phyloP scores from a whole-genome alignment of 495 filamentous ascomycete genomes.

The Parachaetomium inaequale region DNA sequence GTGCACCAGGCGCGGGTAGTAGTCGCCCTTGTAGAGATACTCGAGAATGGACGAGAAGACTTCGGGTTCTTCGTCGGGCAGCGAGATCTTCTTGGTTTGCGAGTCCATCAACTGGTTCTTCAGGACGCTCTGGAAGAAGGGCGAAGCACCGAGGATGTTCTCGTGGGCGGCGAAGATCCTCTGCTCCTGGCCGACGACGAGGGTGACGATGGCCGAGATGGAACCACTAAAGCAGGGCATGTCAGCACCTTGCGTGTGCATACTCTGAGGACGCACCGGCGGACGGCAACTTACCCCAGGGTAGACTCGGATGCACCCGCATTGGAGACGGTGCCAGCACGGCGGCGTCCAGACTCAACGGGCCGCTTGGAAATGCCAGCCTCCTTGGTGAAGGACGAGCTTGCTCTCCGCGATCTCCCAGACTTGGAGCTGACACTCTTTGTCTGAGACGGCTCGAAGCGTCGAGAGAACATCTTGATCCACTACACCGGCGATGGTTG shows the following conservation, averaged over 20 bases:
- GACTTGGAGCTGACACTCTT: slow-evolving; percentile 46
- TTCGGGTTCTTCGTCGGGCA: slow-evolving; percentile 83
- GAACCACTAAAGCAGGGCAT: slow-evolving; percentile 39
- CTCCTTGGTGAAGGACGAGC: slow-evolving; percentile 45
- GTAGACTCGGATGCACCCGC: slow-evolving; percentile 28
- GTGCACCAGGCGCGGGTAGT: slow-evolving; percentile 72
- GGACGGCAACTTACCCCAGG: slow-evolving; percentile 33
- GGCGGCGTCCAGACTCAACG: slow-evolving; percentile 38
- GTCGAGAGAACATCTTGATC: slow-evolving; percentile 44
- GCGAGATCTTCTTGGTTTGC: slow-evolving; percentile 64
- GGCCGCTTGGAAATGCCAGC: slow-evolving; percentile 45
- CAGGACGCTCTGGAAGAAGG: slow-evolving; percentile 66
- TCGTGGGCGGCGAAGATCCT: slow-evolving; percentile 89
- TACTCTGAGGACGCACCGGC: not conserved
- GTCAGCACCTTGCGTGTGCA: slow-evolving; percentile 16
- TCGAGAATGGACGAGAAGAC: slow-evolving; percentile 88
- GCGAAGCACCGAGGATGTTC: slow-evolving; percentile 71
- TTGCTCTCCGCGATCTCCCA: slow-evolving; percentile 39
- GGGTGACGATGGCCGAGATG: slow-evolving; percentile 71
- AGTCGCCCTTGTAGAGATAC: slow-evolving; percentile 90
- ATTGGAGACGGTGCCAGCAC: slow-evolving; percentile 38
- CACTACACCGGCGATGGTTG: not conserved
- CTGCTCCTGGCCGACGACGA: slow-evolving; percentile 71
- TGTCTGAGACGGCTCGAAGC: slow-evolving; percentile 36
- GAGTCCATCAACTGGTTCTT: slow-evolving; percentile 61